Base-by-base conservation (phyloP, 2,329 filamentous ascomycete genomes). In the Chrysoporthe cubensis region DNA sequence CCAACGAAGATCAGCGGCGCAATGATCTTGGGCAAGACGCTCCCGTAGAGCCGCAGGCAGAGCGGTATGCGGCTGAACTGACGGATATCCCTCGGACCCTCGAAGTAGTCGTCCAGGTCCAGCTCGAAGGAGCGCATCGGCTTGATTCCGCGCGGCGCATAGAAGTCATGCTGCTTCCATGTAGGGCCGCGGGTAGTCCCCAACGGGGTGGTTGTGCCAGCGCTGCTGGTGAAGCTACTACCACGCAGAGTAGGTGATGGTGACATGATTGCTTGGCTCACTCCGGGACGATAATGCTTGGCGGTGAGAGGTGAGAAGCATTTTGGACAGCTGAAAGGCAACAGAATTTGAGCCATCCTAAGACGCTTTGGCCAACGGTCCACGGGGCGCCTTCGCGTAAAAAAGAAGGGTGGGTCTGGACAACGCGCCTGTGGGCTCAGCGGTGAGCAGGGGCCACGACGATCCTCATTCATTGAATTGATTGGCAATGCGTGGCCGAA, bases 61-160 rank as follows among this genome's bases (percentile, higher is more conserved):
- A 88, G 85, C 21, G 91, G 91, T 84, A 90, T 90, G 83, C 92
- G 93, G 26, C 90, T 93, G 78, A 94, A 91, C 74, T 87, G 87
- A 67, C 88, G 83, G 71, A 92, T 86, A 76, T 93, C 88, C 69
- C 90, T 86, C 62, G 91, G 91, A 14, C 87, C 88, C 61, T 76
- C 85, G 74, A 90, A 90, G 76, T 90, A 89, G 71, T 89, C 86
- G 69, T 88, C 86, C 60, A 89, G 71, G 44, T 87, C 84, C 32
- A 40, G 18, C 44, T 62, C 18, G 46, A 62, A 62, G n/a, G 60
- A 62, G 34, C 46, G 32, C 26, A 52, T 13, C 26, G 43, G 60
- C 46, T 62, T 62, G 44, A 62, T 37, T 3, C 60, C 60, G 26
- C 60, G 32, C 4, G 60, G 60, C 14, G 60, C 60, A 26, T 62